Evolutionary conservation across 768 basidiomycete genomes (phyloP).

Genomic region (Tremella mesenterica): DNA sequence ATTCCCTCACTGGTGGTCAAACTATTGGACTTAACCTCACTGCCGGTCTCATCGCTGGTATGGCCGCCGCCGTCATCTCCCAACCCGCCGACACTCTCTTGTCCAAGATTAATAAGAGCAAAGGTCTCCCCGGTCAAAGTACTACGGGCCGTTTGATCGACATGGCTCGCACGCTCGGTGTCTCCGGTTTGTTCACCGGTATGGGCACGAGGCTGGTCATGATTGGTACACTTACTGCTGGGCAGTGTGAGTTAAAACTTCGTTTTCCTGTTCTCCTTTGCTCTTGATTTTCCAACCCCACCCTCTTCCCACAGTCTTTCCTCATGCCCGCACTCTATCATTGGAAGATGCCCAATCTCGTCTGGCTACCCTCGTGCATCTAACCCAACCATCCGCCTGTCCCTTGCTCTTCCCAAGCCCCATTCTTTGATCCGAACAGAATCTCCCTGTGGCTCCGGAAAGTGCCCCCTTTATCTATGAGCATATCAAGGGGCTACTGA

Average conservation of each 20-base stretch:
- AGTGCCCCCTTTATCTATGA: too few relatives aligned
- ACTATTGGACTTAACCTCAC: slow-evolving; percentile 65
- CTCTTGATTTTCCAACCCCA: not conserved
- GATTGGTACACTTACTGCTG: slow-evolving; percentile 48
- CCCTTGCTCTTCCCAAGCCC: too few relatives aligned
- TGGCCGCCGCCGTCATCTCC: slow-evolving; percentile 84
- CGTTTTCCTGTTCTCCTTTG: not conserved
- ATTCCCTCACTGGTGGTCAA: slow-evolving; percentile 55
- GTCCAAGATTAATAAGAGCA: slow-evolving; percentile 78
- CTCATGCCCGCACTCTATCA: too few relatives aligned
- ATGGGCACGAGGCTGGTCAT: slow-evolving; percentile 47
- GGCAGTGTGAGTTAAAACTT: slow-evolving; percentile 42
- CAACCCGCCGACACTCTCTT: slow-evolving; percentile 92
- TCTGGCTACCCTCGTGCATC: too few relatives aligned
- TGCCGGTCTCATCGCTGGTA: slow-evolving; percentile 90
- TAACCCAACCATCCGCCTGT: not conserved
- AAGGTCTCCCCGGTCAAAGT: slow-evolving; percentile 47
- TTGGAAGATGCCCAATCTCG: too few relatives aligned
- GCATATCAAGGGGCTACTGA: too few relatives aligned
- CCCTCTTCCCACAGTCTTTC: too few relatives aligned
- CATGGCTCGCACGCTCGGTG: slow-evolving; percentile 47
- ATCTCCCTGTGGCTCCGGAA: too few relatives aligned
- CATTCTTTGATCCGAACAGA: too few relatives aligned
- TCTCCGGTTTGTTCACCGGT: slow-evolving; percentile 47
- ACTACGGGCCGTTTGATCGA: slow-evolving; percentile 44